Evolutionary conservation across 2,329 filamentous ascomycete genomes (phyloP).

Genomic region (Fusarium neocosmosporiellum): DNA sequence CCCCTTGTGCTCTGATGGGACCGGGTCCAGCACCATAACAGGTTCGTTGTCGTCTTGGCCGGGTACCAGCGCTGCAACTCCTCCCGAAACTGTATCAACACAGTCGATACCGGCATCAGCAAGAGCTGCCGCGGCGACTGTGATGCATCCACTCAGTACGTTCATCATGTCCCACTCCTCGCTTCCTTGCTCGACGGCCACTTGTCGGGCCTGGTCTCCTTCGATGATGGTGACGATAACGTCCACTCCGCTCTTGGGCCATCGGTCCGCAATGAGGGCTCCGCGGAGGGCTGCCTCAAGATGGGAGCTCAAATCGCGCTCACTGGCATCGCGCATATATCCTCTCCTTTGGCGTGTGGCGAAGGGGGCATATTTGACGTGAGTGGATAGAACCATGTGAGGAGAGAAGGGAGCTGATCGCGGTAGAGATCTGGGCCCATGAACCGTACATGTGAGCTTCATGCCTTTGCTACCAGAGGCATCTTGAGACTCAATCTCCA

Average conservation of each 20-base stretch:
- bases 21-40: conserved; percentile 79
- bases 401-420: conserved; percentile 92
- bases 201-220: conserved; percentile 82
- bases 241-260: conserved; percentile 99
- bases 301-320: conserved; percentile 91
- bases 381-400: conserved; percentile 89
- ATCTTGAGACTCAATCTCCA: conserved; percentile 70
- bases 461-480: conserved; percentile 71
- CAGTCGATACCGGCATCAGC: conserved; percentile 97
- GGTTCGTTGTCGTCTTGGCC: conserved; percentile 48
- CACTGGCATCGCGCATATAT: conserved; percentile 85
- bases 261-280: conserved; percentile 90
- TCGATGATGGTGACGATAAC: conserved; percentile 93
- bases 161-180: conserved; percentile 91
- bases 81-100: conserved; percentile 88
- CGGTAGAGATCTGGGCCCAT: conserved; percentile 91
- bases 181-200: conserved; percentile 60
- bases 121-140: conserved; percentile 90
- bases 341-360: conserved; percentile 84
- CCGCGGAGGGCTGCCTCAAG: conserved; percentile 91
- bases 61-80: conserved; percentile 83
- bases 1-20: conserved; percentile 80
- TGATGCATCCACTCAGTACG: conserved; percentile 90
- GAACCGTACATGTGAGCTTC: conserved; percentile 93
- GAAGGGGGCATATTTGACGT: conserved; percentile 97